phyloP scores from a whole-genome alignment of 2,329 filamentous ascomycete species.

The Colletotrichum higginsianum region DNA sequence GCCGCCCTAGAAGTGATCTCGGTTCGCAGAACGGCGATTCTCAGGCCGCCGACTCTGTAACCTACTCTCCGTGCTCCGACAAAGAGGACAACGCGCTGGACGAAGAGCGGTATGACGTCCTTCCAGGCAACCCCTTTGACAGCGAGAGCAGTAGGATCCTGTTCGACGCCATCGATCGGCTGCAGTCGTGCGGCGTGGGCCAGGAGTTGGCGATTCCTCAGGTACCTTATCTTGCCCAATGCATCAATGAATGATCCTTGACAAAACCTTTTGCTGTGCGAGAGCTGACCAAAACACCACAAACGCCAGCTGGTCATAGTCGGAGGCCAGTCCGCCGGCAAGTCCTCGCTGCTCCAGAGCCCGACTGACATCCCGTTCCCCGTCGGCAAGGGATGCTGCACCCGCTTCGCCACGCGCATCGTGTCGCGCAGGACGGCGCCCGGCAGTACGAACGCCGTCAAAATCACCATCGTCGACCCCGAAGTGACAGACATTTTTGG shows the following conservation, averaged over 20 bases:
- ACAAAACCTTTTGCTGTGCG: too few relatives aligned
- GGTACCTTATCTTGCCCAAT: constrained; percentile 31
- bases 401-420: constrained; percentile 56
- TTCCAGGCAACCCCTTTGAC: constrained; percentile 52
- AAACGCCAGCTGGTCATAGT: constrained; percentile 53
- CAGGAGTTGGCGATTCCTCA: constrained; percentile 53
- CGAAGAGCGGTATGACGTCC: not conserved
- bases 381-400: constrained; percentile 51
- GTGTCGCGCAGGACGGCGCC: constrained; percentile 53
- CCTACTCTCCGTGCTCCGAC: not conserved
- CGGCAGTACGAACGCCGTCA: constrained; percentile 47
- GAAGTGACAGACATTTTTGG: constrained; percentile 46
- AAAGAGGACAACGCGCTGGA: not conserved
- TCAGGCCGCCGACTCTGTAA: not conserved
- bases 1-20: too few relatives aligned
- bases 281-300: too few relatives aligned
- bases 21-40: not conserved
- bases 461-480: constrained; percentile 51
- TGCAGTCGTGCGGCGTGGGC: constrained; percentile 51
- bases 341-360: constrained; percentile 55
- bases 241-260: too few relatives aligned
- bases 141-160: constrained; percentile 52
- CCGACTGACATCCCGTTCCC: constrained; percentile 57
- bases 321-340: constrained; percentile 55
- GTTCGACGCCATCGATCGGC: constrained; percentile 55